These are phyloP conservation scores for Naematelia encephala DNA, from an alignment of 768 basidiomycete species.

Conservation along the genomic window DNA sequence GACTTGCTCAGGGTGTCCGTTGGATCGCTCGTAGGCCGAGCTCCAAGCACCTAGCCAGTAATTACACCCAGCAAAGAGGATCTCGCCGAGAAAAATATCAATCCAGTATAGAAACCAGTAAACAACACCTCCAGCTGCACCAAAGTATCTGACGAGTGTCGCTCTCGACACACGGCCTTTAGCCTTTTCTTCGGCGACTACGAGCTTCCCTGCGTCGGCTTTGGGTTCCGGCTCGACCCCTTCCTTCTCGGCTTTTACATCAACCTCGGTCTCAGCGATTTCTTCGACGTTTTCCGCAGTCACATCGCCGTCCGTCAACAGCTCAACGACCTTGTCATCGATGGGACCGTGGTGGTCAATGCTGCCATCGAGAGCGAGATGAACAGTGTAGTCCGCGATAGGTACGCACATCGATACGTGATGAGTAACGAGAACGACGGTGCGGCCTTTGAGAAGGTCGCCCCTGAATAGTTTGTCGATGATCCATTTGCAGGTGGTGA, in stretches of 20 bases:
- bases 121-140: slow-evolving; percentile 46
- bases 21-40: slow-evolving; percentile 39
- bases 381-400: slow-evolving; percentile 47
- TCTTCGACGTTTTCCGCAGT: slow-evolving; percentile 34
- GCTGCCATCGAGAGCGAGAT: slow-evolving; percentile 40
- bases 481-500: slow-evolving; percentile 58
- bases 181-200: slow-evolving; percentile 47
- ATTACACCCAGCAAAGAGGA: slow-evolving; percentile 32
- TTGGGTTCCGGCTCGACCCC: slow-evolving; percentile 23
- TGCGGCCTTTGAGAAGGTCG: slow-evolving; percentile 57
- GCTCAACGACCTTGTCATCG: slow-evolving; percentile 24
- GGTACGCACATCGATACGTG: slow-evolving; percentile 48
- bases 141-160: slow-evolving; percentile 41
- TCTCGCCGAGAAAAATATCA: slow-evolving; percentile 41
- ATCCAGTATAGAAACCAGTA: slow-evolving; percentile 47
- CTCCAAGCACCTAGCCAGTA: slow-evolving; percentile 50
- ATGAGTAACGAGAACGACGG: slow-evolving; percentile 57
- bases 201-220: slow-evolving; percentile 28
- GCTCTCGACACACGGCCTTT: slow-evolving; percentile 45
- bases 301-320: slow-evolving; percentile 19
- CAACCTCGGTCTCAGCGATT: slow-evolving; percentile 11
- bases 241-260: slow-evolving; percentile 8
- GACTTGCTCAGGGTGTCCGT: slow-evolving; percentile 28
- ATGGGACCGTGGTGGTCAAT: slow-evolving; percentile 43
- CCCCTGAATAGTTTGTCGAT: slow-evolving; percentile 57